Evolutionary conservation across 208 protist species (phyloP).

Genomic region (Leishmania amazonensis): DNA sequence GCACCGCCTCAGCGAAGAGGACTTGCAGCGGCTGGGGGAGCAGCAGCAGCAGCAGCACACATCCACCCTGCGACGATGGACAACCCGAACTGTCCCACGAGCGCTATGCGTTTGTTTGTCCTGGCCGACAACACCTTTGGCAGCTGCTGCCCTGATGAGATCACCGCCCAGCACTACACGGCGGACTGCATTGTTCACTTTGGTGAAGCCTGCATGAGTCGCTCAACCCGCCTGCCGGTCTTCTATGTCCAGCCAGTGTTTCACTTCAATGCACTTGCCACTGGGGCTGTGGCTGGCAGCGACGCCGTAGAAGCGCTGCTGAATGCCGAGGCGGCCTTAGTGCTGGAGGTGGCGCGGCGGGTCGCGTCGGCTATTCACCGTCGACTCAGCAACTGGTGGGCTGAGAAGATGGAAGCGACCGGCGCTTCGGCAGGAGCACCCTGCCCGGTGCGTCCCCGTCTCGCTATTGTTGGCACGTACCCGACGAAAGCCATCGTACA

Average conservation of each 20-base stretch:
- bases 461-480: constrained; percentile 29
- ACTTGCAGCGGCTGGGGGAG: not conserved
- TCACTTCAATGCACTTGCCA: constrained; percentile 25
- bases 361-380: constrained; percentile 17
- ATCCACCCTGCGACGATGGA: constrained; percentile 19
- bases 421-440: not conserved
- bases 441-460: constrained; percentile 11
- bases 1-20: not conserved
- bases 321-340: constrained; percentile 16
- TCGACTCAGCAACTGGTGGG: constrained; percentile 10
- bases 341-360: constrained; percentile 29
- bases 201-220: constrained; percentile 89
- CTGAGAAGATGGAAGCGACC: not conserved
- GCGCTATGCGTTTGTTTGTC: constrained; percentile 62
- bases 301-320: not conserved
- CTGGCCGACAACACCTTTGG: constrained; percentile 92
- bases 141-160: constrained; percentile 92
- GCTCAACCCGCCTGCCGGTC: constrained; percentile 76
- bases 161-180: constrained; percentile 87
- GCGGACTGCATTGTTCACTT: constrained; percentile 91
- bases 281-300: not conserved
- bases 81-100: constrained; percentile 45
- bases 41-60: not conserved
- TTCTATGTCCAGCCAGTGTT: constrained; percentile 76
- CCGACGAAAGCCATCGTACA: constrained; percentile 22